Evolutionary conservation across 1,284 basidiomycete species (phyloP), one percentile per base, ranked within the genome.

Genomic region (Ceratobasidium sp.): DNA sequence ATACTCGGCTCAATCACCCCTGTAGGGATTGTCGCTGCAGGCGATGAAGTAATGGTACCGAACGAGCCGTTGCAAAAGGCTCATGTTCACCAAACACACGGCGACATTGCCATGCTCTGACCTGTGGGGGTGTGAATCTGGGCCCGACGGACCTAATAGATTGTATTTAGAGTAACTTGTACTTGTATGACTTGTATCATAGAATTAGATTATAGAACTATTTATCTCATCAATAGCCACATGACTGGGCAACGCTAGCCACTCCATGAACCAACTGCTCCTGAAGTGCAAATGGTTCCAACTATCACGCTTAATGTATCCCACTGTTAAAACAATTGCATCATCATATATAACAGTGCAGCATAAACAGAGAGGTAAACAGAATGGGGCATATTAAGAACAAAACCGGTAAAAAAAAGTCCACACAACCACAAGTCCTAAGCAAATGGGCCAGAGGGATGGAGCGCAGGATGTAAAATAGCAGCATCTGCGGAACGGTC

Each of bases 261-360:
- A 45, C 42, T 17, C 42, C 10, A 45, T 45, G 17, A 45, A 45
- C 42, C 7, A 11, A 10, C 17, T 45, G 42, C 42, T 45, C 42
- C 42, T 45, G 11, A 45, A 45, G 42, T 17, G 42, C 42, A 45
- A 45, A 45, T 45, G 42, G 42, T 45, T 45, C 17, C 42, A 45
- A 45, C 42, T 45, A 45, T 45, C 42, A 45, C 17, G 42, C 17
- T 45, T 45, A 17, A 45, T 45, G n/a, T 42, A 2, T 37, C 5
- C 37, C 37, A 7, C 58, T 8, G 58, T 35, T 33, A 39, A 65
- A 51, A 74, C 63, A 74, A 74, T 74, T 74, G 69, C 69, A 53
- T 54, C 69, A 53, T 54, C 69, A 74, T 74, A 74, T 61, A 74
- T 74, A 71, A 61, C 39, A 58, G n/a, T 61, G 69, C 54, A 42